Base-by-base conservation (phyloP, 2,329 filamentous ascomycete genomes). In the Septoria petroselini region DNA sequence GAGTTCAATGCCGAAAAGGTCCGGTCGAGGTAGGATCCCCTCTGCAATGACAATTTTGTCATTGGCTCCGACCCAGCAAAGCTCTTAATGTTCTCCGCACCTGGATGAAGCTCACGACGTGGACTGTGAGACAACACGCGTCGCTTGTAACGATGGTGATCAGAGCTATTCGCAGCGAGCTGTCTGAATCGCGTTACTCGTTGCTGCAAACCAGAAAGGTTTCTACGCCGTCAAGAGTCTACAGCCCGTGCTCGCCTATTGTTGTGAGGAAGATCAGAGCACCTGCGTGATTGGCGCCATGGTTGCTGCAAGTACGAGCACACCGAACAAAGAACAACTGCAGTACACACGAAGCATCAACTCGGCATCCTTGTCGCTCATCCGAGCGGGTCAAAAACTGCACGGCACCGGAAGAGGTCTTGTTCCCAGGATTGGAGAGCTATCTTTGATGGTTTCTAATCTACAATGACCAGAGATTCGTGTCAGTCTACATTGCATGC, bases 401-500 rank as follows among this genome's bases (percentile, higher is more conserved):
- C 23, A 27, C 23, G 23, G 5, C 23, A 27, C 23, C 5, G 23
- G 40, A 39, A 25, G 7, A n/a, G 12, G 9, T 40, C 17, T 33
- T 18, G 7, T 49, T 45, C 50, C 29, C 34, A 35, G 34, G 55
- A 59, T 59, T 58, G 55, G 55, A 59, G 57, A 59, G 57, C 43
- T 55, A 54, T 47, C 40, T 58, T 31, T 25, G n/a, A 25, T 44
- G 25, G 14, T 35, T 51, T 42, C 45, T 55, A 52, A 51, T 38
- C 48, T 58, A 59, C 57, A 59, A 46, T 47, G 48, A 49, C 47
- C 31, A 43, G 42, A 57, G 58, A 58, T 54, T 37, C 43, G 34
- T 42, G 37, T 27, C 53, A 59, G 37, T 55, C 41, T 59, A 62
- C 59, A 62, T 54, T 18, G 52, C 57, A 51, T 49, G 43, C 39